Evolutionary conservation across 768 basidiomycete species (phyloP), one percentile per base, ranked within the genome.

Genomic region (Leccinum variicolor): DNA sequence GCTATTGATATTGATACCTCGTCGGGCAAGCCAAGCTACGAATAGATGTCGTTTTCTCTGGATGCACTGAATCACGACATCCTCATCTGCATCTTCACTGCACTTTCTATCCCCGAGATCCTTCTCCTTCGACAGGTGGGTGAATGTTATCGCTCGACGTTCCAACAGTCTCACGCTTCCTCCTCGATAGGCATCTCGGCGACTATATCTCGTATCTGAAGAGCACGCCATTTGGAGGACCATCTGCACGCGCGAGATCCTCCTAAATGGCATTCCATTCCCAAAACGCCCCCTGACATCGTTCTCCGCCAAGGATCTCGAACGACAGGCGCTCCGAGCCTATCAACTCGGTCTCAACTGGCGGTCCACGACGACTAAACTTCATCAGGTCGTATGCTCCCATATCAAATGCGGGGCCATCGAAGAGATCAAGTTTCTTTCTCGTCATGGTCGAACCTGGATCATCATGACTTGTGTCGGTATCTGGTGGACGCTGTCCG

Each of bases 171-270:
- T 23, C 45, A 48, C 14, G 4, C 23, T 10, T 52, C 29, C 31
- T 48, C 31, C 45, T 54, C n/a, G 14, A 41, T 39, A 87, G 84
- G 79, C 78, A 53, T 87, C 81, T 60, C 80, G 69, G 61, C 75
- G 76, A n/a, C 64, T 87, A 29, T 64, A 67, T 39, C 54, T 63
- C 10, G 57, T 85, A n/a, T 80, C 82, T 1, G 69, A 66, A 6
- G 72, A 81, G 25, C 81, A 78, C 48, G 76, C 80, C 55, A 77
- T 87, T 13, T 89, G 87, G 87, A 76, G 74, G 15, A 78, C 78
- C 46, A 80, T 78, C 17, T 82, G 78, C 62, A 63, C 61, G 17
- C 67, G 56, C 49, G 75, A 81, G 47, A 75, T 87, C 50, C 66
- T 83, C 3, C 55, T 63, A 7, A 69, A 68, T 23, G 79, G 79